These are phyloP conservation scores for Luzula sylvatica DNA, from an alignment of 176 grass and related monocot species.

Conservation along the genomic window DNA sequence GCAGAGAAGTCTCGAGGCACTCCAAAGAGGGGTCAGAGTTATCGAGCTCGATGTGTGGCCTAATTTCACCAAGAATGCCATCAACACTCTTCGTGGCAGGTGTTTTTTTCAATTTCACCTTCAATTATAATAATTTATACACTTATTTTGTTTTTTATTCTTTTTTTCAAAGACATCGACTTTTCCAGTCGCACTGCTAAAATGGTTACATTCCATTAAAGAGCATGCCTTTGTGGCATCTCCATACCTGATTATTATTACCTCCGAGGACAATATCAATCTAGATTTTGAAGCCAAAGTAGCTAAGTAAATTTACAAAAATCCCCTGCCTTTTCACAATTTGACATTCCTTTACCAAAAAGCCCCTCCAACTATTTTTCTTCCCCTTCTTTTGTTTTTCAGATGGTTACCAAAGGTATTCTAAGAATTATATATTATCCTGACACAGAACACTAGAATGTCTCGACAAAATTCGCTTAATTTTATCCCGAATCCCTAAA, in stretches of 20 bases:
- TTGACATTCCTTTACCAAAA: not conserved
- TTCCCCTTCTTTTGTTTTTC: constrained; percentile 21
- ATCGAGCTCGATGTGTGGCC: constrained; percentile 98
- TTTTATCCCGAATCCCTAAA: constrained; percentile 75
- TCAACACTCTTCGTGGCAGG: constrained; percentile 94
- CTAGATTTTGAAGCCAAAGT: constrained; percentile 87
- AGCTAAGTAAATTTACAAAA: constrained; percentile 42
- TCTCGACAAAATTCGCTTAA: too few species aligned
- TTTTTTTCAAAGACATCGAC: constrained; percentile 69
- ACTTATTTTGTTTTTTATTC: constrained; percentile 13
- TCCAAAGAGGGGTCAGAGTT: constrained; percentile 78
- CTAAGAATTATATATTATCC: constrained; percentile 79
- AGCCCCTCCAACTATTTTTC: not conserved
- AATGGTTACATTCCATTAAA: constrained; percentile 87
- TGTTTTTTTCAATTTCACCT: constrained; percentile 9
- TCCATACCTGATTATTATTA: constrained; percentile 94
- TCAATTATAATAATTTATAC: not conserved
- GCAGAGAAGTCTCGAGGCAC: constrained; percentile 81
- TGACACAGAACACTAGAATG: constrained; percentile 58
- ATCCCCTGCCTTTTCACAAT: not conserved
- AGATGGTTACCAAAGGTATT: constrained; percentile 87
- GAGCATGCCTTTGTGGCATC: constrained; percentile 89
- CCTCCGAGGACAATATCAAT: constrained; percentile 90
- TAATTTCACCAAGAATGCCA: constrained; percentile 84
- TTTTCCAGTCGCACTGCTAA: constrained; percentile 72